phyloP scores from a whole-genome alignment of 106 monocot species.

The Cymbidium sinense region DNA sequence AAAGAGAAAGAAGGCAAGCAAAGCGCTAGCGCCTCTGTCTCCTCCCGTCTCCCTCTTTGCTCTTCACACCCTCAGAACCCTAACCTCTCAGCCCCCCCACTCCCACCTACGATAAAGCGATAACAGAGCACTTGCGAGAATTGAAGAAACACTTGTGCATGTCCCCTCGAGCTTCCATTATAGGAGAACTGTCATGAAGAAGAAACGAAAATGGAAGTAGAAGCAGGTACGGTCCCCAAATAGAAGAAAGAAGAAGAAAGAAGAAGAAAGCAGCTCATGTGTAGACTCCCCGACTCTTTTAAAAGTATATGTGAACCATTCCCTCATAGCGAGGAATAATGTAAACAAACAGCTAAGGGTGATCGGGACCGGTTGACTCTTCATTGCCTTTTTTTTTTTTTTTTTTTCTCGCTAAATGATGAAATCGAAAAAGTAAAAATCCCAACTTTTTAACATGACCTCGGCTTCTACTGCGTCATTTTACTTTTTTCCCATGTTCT shows the following conservation, averaged over 20 bases:
- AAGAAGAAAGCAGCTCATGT: conserved; percentile 2
- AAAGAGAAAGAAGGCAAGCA: conserved; percentile 13
- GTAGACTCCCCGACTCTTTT: not conserved
- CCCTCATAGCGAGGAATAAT: conserved; percentile 7
- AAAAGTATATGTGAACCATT: not conserved
- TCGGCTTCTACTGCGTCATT: not conserved
- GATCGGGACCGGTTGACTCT: conserved; percentile 5
- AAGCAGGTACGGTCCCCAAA: not conserved
- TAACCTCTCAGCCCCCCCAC: not conserved
- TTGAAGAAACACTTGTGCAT: not conserved
- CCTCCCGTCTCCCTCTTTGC: conserved; percentile 3
- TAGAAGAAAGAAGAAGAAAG: not conserved
- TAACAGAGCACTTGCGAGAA: not conserved
- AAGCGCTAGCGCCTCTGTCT: conserved; percentile 5
- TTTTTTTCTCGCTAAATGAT: not conserved
- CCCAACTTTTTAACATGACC: not conserved
- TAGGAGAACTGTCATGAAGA: not conserved
- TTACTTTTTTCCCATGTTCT: not conserved
- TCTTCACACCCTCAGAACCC: not conserved
- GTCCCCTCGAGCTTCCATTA: conserved; percentile 3
- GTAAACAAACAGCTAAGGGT: conserved; percentile 6
- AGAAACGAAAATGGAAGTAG: conserved; percentile 3
- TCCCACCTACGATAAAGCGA: not conserved
- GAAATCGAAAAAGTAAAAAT: not conserved
- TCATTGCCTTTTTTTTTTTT: not conserved